Percentiles rank a stretch among this genome's conserved stretches.
Conservation (phyloP, 2,329 filamentous ascomycete species). For the Elsinoe fawcettii region DNA sequence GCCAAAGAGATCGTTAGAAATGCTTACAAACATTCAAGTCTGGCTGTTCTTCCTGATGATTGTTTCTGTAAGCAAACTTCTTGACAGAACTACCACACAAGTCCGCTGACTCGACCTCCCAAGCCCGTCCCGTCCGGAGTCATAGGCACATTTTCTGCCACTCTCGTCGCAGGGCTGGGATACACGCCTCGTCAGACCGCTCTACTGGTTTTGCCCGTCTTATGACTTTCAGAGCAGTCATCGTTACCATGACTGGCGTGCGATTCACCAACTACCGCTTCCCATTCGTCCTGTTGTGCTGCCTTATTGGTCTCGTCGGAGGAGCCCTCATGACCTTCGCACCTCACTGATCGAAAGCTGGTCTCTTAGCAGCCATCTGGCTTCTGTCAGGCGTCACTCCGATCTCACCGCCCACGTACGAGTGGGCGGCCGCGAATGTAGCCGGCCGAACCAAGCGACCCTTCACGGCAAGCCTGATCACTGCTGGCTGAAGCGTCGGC, state of each 20-base stretch:
- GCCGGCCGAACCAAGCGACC: conserved; percentile 35
- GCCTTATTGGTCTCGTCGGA: conserved; percentile 41
- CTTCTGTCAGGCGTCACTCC: conserved; percentile 27
- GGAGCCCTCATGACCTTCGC: conserved; percentile 47
- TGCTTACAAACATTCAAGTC: conserved; percentile 53
- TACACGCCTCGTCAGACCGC: conserved; percentile 41
- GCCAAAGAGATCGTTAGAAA: conserved; percentile 45
- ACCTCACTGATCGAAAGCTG: neutral
- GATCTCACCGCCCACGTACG: conserved; percentile 27
- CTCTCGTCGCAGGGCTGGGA: conserved; percentile 43
- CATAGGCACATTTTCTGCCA: conserved; percentile 48
- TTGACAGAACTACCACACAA: neutral
- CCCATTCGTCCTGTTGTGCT: conserved; percentile 44
- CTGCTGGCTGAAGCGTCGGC: conserved; percentile 21
- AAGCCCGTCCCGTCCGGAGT: conserved; percentile 35
- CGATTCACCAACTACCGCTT: conserved; percentile 34
- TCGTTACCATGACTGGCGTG: conserved; percentile 25
- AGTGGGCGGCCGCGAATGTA: conserved; percentile 35
- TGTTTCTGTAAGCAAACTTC: neutral
- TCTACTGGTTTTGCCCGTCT: conserved; percentile 48
- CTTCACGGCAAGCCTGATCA: neutral
- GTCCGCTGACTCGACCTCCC: neutral
- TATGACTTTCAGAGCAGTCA: conserved; percentile 46
- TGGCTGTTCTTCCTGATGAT: conserved; percentile 23
- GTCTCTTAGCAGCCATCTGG: conserved; percentile 26